Base-by-base conservation (phyloP, 2,329 filamentous ascomycete species). In the Parastagonospora nodorum region DNA sequence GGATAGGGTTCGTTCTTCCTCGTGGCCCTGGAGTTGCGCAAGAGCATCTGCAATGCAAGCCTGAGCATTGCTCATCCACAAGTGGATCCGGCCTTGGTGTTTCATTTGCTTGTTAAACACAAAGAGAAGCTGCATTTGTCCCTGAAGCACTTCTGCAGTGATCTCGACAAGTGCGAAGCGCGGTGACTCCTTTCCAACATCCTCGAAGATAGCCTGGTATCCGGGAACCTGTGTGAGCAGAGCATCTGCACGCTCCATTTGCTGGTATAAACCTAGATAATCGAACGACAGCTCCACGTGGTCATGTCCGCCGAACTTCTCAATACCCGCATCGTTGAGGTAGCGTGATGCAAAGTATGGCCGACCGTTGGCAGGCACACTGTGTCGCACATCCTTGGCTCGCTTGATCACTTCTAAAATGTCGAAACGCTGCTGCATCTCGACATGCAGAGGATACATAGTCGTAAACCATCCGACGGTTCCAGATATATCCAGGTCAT, bases 221-320 rank as follows among this genome's bases (percentile, higher is more conserved):
- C 55, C 54, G 12, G 46, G 43, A 29, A 58, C 42, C 11, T 54
- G 50, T 15, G 51, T 47, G n/a, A 85, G 72, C 2, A 85, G 66
- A 0, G 77, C 75, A 36, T 80, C 77, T 5, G 75, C 69, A n/a
- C 51, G 39, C 48, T 81, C 77, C 0, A 82, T 61, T 27, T 79
- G 75, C 40, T 81, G 77, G 8, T 78, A 66, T 0, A 74, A 73
- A 4, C 82, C 80, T 1, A 76, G 72, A 55, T 81, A 83, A 44
- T 77, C 82, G 60, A 86, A 84, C 35, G 82, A 75, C 37, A 86
- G 72, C 61, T 86, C 84, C 16, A 84, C 75, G 0, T 80, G 81
- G 52, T 75, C 75, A 24, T 78, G 75, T 1, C 67, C 60, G 0
- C 53, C 52, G 48, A 75, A 75, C 4, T 33, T 33, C 3, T 28